A percentile compares a stretch with the other conserved stretches of the same genome.
Conservation (phyloP, 1,284 basidiomycete species). For the Ceratobasidium sp. region DNA sequence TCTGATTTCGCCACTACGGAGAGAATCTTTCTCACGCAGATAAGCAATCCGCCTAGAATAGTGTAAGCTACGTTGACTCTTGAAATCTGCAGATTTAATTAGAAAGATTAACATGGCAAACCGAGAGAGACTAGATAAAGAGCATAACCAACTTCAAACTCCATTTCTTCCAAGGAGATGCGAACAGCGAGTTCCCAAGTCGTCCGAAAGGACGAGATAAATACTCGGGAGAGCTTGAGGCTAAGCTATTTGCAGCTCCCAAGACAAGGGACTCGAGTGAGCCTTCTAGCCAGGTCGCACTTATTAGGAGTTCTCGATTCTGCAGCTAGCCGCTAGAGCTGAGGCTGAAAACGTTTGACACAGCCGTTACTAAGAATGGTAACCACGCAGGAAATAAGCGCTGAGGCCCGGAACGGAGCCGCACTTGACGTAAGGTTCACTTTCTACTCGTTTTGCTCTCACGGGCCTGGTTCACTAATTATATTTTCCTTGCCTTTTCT, state of each 20-base stretch:
- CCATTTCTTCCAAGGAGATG: background rate
- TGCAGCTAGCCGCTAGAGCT: too few relatives aligned
- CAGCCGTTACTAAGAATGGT: too few relatives aligned
- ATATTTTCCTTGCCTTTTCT: too few relatives aligned
- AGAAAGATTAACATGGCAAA: background rate
- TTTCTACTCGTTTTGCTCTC: too few relatives aligned
- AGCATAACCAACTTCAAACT: constrained; percentile 1
- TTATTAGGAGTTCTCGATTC: too few relatives aligned
- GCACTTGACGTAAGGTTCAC: too few relatives aligned
- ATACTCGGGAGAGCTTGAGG: background rate
- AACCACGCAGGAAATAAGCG: too few relatives aligned
- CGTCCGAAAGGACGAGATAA: background rate
- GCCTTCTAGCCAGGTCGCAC: too few relatives aligned
- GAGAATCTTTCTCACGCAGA: constrained; percentile 63
- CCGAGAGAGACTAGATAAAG: background rate
- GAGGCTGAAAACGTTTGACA: too few relatives aligned
- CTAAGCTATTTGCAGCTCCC: background rate
- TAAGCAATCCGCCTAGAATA: constrained; percentile 82
- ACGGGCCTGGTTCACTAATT: too few relatives aligned
- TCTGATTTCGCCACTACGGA: background rate
- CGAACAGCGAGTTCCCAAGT: background rate
- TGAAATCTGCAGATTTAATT: background rate
- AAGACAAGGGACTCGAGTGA: too few relatives aligned
- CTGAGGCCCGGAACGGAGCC: too few relatives aligned
- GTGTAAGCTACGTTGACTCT: constrained; percentile 67